Percentiles rank a stretch among this genome's conserved stretches.
These are phyloP conservation scores for Microthlaspi erraticum DNA, from an alignment of 345 rosid species.

Conservation along the genomic window DNA sequence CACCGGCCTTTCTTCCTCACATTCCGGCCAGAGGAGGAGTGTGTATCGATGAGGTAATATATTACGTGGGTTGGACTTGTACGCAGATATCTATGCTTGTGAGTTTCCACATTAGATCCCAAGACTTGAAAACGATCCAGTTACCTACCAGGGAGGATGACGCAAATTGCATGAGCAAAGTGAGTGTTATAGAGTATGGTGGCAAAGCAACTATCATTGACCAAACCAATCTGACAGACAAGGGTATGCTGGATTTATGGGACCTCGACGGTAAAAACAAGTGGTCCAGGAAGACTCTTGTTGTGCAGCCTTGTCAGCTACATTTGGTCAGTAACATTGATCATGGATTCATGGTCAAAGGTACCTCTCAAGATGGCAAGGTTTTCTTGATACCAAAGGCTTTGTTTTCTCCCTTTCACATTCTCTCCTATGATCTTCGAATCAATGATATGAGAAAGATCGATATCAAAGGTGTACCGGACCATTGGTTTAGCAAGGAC, in stretches of 20 bases:
- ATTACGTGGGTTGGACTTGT: not conserved
- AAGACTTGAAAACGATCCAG: not conserved
- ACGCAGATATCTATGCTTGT: not conserved
- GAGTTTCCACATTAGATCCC: not conserved
- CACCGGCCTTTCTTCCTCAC: too few species aligned
- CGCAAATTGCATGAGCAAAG: too few species aligned
- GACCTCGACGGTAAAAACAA: not conserved
- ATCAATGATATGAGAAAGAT: slow-evolving; percentile 10
- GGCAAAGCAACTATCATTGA: not conserved
- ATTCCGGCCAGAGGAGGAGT: not conserved
- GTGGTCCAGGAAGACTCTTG: not conserved
- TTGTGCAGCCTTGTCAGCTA: not conserved
- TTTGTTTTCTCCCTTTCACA: not conserved
- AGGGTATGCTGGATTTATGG: not conserved
- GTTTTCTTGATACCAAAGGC: not conserved
- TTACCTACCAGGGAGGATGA: not conserved
- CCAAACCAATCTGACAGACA: not conserved
- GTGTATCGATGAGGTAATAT: too few species aligned
- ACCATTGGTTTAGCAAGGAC: not conserved
- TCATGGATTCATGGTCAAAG: not conserved
- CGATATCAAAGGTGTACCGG: not conserved
- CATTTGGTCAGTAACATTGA: not conserved
- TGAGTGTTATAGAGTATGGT: not conserved
- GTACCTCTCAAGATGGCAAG: not conserved
- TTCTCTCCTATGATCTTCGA: not conserved